These are phyloP conservation scores for Phytophthora tubulina DNA, from an alignment of 352 stramenopile species.

Conservation along the genomic window DNA sequence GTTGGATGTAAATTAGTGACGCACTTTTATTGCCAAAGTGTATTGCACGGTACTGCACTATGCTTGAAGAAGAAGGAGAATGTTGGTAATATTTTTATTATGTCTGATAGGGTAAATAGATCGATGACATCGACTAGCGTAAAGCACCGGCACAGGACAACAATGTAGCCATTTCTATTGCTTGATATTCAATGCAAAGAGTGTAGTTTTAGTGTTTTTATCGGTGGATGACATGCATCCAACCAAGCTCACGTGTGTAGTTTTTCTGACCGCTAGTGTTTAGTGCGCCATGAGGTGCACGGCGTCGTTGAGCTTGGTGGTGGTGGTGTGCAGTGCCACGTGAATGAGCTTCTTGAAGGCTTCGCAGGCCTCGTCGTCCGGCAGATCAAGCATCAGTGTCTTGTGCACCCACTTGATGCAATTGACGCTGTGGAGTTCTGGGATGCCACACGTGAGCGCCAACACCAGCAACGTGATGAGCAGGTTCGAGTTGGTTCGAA, in stretches of 20 bases:
- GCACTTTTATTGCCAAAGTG: slow-evolving; percentile 34
- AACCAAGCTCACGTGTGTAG: background rate
- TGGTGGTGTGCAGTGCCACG: slow-evolving; percentile 77
- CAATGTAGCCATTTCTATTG: background rate
- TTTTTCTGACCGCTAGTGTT: background rate
- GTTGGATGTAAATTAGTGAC: background rate
- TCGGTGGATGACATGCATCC: background rate
- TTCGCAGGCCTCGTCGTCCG: slow-evolving; percentile 66
- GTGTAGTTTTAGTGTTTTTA: too few relatives aligned
- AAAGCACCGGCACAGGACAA: background rate
- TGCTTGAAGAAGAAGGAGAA: background rate
- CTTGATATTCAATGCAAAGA: background rate
- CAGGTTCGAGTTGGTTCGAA: slow-evolving; percentile 80
- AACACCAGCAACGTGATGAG: slow-evolving; percentile 87
- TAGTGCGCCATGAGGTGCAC: slow-evolving; percentile 89
- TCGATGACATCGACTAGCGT: background rate
- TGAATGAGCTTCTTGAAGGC: slow-evolving; percentile 84
- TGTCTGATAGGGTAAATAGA: slow-evolving; percentile 27
- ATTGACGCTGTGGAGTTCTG: slow-evolving; percentile 71
- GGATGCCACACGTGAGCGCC: slow-evolving; percentile 82
- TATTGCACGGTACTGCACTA: slow-evolving; percentile 17
- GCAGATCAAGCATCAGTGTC: slow-evolving; percentile 81
- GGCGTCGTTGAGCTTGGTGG: slow-evolving; percentile 86
- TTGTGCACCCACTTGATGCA: slow-evolving; percentile 87
- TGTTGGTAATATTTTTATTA: slow-evolving; percentile 17